A percentile compares a stretch with the other conserved stretches of the same genome.
These are phyloP conservation scores for Metschnikowia reukaufii DNA, from an alignment of 805 yeast genomes.

Conservation along the genomic window DNA sequence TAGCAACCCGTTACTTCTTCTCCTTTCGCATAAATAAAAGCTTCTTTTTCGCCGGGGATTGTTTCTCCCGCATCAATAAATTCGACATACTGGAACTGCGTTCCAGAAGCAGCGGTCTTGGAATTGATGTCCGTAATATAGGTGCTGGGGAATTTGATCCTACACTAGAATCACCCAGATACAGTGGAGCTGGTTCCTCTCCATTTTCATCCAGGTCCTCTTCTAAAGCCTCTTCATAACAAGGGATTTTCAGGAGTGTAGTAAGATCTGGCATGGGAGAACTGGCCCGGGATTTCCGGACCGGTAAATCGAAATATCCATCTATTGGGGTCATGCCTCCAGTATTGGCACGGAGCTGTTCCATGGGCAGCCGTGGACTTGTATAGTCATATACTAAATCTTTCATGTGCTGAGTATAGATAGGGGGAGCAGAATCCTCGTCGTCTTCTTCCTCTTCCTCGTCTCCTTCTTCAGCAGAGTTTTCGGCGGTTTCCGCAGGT, in stretches of 20 bases:
- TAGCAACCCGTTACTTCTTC: constrained; percentile 6
- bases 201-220: constrained; percentile 31
- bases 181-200: constrained; percentile 24
- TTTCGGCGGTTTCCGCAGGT: constrained; percentile 1
- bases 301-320: constrained; percentile 36
- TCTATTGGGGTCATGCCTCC: constrained; percentile 22
- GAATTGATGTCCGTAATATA: not conserved
- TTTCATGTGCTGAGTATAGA: constrained; percentile 39
- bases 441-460: constrained; percentile 22
- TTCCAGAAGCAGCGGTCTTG: constrained; percentile 5
- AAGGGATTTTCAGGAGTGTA: constrained; percentile 34
- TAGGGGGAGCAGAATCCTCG: constrained; percentile 42
- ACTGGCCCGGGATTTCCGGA: constrained; percentile 7
- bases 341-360: constrained; percentile 30
- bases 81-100: constrained; percentile 16
- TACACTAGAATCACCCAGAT: constrained; percentile 10
- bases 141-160: constrained; percentile 6
- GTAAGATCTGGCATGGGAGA: constrained; percentile 26
- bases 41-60: constrained; percentile 10
- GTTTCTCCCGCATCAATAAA: constrained; percentile 7
- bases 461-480: constrained; percentile 3
- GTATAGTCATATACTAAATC: constrained; percentile 40
- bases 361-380: constrained; percentile 36
- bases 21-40: constrained; percentile 12
- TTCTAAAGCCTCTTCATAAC: constrained; percentile 41